Percentiles rank a stretch among this genome's conserved stretches.
Conservation (phyloP, 192 early-diverging fungal genomes). For the Coemansia sp. region DNA sequence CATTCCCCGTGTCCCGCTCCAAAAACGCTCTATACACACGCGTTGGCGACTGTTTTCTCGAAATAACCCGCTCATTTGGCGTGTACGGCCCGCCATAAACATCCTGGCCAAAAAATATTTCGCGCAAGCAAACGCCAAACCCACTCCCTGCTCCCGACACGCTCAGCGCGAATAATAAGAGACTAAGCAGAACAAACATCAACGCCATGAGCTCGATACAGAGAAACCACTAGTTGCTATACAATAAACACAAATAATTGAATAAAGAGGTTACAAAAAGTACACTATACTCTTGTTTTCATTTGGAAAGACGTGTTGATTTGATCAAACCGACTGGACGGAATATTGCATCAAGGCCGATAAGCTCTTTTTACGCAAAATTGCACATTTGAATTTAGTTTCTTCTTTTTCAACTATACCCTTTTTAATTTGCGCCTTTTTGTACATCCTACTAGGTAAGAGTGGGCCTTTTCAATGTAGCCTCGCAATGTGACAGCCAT, state of each 20-base stretch:
- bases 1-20: constrained; percentile 14
- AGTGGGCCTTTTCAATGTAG: neutral
- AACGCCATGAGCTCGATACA: constrained; percentile 6
- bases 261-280: neutral
- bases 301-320: neutral
- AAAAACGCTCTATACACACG: neutral
- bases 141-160: neutral
- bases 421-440: neutral
- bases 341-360: neutral
- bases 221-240: neutral
- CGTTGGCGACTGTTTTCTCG: neutral
- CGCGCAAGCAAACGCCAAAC: constrained; percentile 31
- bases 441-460: neutral
- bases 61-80: constrained; percentile 15
- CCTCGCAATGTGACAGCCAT: neutral
- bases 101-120: constrained; percentile 38
- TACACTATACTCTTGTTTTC: neutral
- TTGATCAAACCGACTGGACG: neutral
- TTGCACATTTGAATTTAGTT: neutral
- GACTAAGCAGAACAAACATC: neutral
- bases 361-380: neutral
- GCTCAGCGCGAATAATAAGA: constrained; percentile 4
- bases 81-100: constrained; percentile 19
- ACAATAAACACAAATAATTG: neutral
- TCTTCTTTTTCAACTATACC: neutral